Evolutionary conservation across 768 basidiomycete genomes (phyloP).

Genomic region (Terana coerulea): DNA sequence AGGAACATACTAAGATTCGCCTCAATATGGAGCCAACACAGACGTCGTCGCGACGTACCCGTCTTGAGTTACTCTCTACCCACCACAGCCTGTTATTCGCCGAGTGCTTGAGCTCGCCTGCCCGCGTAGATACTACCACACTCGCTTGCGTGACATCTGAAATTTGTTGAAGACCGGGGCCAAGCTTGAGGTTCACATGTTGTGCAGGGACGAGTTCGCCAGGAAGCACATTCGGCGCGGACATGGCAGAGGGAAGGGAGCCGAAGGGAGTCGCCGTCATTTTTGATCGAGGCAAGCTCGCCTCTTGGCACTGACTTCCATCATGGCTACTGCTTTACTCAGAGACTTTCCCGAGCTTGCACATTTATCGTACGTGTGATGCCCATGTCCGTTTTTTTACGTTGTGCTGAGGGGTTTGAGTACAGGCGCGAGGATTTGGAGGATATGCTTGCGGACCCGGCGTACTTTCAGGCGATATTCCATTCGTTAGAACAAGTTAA

Average conservation of each 20-base stretch:
- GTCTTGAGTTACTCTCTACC: slow-evolving; percentile 82
- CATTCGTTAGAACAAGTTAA: slow-evolving; percentile 75
- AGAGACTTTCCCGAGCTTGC: slow-evolving; percentile 72
- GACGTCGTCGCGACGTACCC: slow-evolving; percentile 51
- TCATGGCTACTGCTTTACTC: slow-evolving; percentile 25
- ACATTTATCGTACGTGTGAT: slow-evolving; percentile 57
- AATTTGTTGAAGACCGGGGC: slow-evolving; percentile 71
- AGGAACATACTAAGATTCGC: slow-evolving; percentile 71
- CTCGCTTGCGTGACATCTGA: slow-evolving; percentile 27
- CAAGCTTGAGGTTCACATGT: slow-evolving; percentile 79
- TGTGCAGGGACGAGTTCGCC: slow-evolving; percentile 75
- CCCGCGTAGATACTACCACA: slow-evolving; percentile 58
- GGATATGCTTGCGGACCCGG: slow-evolving; percentile 75
- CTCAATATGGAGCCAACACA: neutral
- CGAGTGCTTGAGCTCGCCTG: slow-evolving; percentile 67
- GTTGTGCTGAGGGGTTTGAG: too few species aligned
- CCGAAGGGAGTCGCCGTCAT: neutral
- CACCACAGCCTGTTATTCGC: slow-evolving; percentile 78
- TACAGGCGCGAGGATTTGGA: slow-evolving; percentile 87
- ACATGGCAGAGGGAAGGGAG: slow-evolving; percentile 35
- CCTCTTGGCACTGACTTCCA: slow-evolving; percentile 1
- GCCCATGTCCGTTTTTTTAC: neutral
- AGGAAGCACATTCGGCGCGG: slow-evolving; percentile 73
- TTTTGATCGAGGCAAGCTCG: neutral
- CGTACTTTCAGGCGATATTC: slow-evolving; percentile 85